A percentile compares a stretch with the other conserved stretches of the same genome.
These are phyloP conservation scores for Starmerella apicola DNA, from an alignment of 805 yeast genomes.

Conservation along the genomic window DNA sequence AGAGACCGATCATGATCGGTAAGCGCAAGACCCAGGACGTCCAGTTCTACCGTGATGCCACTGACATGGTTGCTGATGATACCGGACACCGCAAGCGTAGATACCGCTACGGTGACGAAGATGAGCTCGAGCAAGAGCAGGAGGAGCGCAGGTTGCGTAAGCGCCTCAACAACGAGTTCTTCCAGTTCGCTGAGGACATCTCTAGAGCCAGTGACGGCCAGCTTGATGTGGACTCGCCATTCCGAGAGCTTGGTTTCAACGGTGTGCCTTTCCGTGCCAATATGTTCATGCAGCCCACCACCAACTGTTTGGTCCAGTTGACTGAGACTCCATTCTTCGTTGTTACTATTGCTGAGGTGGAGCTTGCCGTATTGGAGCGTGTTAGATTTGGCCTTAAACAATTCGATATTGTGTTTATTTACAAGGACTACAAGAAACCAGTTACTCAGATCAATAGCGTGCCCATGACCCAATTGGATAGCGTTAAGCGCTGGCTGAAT, in stretches of 20 bases:
- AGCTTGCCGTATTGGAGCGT: slow-evolving; percentile 90
- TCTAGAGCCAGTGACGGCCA: slow-evolving; percentile 77
- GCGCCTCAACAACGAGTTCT: slow-evolving; percentile 82
- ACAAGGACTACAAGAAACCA: slow-evolving; percentile 76
- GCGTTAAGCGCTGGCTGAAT: slow-evolving; percentile 92
- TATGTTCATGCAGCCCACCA: slow-evolving; percentile 89
- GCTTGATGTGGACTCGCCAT: slow-evolving; percentile 83
- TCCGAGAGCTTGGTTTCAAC: slow-evolving; percentile 89
- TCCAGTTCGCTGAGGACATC: slow-evolving; percentile 75
- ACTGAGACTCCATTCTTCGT: slow-evolving; percentile 93
- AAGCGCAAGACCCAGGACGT: slow-evolving; percentile 90
- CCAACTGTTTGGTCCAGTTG: slow-evolving; percentile 89
- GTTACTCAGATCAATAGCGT: slow-evolving; percentile 90
- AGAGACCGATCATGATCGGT: slow-evolving; percentile 87
- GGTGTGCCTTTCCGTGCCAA: slow-evolving; percentile 96
- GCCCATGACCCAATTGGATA: slow-evolving; percentile 84
- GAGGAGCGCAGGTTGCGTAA: slow-evolving; percentile 91
- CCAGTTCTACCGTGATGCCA: slow-evolving; percentile 92
- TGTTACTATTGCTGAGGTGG: slow-evolving; percentile 80
- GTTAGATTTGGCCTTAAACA: slow-evolving; percentile 94
- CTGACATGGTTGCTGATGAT: slow-evolving; percentile 92
- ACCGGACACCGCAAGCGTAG: slow-evolving; percentile 87
- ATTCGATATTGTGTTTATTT: slow-evolving; percentile 92
- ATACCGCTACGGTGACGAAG: slow-evolving; percentile 90
- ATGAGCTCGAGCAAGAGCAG: slow-evolving; percentile 95